Evolutionary conservation across 169 alveolate genomes (phyloP), one percentile per base, ranked within the genome.

Genomic region (Eimeria necatrix): DNA sequence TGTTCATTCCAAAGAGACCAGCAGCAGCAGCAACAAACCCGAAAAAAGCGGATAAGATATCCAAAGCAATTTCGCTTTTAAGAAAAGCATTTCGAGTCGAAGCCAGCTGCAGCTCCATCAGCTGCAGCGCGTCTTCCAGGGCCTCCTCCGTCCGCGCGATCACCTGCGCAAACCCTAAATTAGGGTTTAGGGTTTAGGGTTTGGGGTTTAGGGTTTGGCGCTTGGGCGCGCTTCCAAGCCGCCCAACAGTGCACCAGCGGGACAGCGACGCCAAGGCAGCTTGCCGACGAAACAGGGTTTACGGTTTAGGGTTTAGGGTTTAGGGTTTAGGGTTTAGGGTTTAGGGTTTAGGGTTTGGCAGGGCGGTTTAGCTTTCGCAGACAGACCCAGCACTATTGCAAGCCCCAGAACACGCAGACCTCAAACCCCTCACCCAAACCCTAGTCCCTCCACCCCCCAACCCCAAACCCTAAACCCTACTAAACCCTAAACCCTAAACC

Each of bases 1-100:
- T 95, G 92, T 97, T 97, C 98, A 97, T 97, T 49, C 98, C 98
- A 93, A 97, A 97, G 52, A 97, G 90, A 8, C 97, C 97, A 51
- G 98, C 98, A 70, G 95, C 94, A 6, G 98, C 97, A 60, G 97
- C 96, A 60, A 97, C 97, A 90, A 96, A 96, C 3, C 97, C 95
- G 73, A 97, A 96, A 8, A 97, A 94, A 8, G 96, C 97, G 5
- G 97, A 98, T 48, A 96, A 91, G 56, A 97, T 95, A 73, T 97
- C 97, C n/a, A 97, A 51, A 52, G 97, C 97, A n/a, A 97, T 92
- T 78, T 97, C 98, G 49, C 96, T 96, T 91, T 97, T 97, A 26
- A 97, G 89, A 46, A 97, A 97, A 73, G 96, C 92, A 94, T 96
- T 97, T 51, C 98, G 96, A 26, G 96, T 96, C 56, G 97, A 96